Evolutionary conservation across 2,329 filamentous ascomycete species (phyloP).

Genomic region (Chaetothyriales sp.): DNA sequence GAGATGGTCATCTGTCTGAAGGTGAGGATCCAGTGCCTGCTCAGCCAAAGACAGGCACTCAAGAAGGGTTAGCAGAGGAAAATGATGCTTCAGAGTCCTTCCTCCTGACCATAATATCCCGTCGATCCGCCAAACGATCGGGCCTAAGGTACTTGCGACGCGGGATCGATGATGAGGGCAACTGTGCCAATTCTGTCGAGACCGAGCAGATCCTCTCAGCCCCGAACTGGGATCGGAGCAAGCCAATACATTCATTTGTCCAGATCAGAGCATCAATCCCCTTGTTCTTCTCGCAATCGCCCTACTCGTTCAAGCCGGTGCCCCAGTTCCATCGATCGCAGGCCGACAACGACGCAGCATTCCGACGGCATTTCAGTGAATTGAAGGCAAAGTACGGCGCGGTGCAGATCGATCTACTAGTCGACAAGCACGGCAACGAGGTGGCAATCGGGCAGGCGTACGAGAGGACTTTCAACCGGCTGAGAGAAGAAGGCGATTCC

Average conservation of each 20-base stretch:
- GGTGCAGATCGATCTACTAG: slow-evolving; percentile 65
- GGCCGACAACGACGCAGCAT: slow-evolving; percentile 62
- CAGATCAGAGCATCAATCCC: slow-evolving; percentile 86
- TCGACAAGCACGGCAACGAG: slow-evolving; percentile 79
- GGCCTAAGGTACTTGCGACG: slow-evolving; percentile 80
- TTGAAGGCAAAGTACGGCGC: slow-evolving; percentile 56
- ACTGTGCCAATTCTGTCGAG: slow-evolving; percentile 80
- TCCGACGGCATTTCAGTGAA: slow-evolving; percentile 62
- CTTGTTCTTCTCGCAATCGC: slow-evolving; percentile 85
- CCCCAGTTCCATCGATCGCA: slow-evolving; percentile 68
- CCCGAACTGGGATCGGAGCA: slow-evolving; percentile 45
- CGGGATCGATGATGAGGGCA: slow-evolving; percentile 78
- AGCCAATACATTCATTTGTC: slow-evolving; percentile 63
- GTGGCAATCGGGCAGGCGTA: slow-evolving; percentile 64
- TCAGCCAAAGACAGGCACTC: slow-evolving; percentile 5
- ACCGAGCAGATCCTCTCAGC: slow-evolving; percentile 84
- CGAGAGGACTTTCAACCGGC: slow-evolving; percentile 47
- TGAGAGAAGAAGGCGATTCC: slow-evolving; percentile 47
- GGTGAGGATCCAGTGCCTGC: slow-evolving; percentile 26
- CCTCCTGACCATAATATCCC: slow-evolving; percentile 79
- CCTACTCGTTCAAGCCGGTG: slow-evolving; percentile 80
- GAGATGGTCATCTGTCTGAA: slow-evolving; percentile 9
- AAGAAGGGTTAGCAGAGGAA: slow-evolving; percentile 16
- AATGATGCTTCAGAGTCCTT: slow-evolving; percentile 35
- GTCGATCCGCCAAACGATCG: slow-evolving; percentile 70